Base-by-base conservation (phyloP, 2,329 filamentous ascomycete genomes). In the Calonectria naviculata region DNA sequence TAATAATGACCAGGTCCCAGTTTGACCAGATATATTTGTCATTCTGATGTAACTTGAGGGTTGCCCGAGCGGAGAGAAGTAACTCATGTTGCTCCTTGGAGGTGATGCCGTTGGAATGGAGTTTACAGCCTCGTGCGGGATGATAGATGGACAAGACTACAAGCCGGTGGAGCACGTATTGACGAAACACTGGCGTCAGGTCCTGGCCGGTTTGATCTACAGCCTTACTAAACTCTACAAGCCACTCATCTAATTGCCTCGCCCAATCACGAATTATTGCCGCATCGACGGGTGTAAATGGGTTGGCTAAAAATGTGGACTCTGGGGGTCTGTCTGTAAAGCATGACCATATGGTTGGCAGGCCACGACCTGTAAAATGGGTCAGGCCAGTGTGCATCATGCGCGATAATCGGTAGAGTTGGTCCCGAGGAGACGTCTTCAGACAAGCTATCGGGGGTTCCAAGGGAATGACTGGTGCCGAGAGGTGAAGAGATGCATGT, bases 381-480 rank as follows among this genome's bases (percentile, higher is more conserved):
- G 80, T 82, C 4, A 86, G 72, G 0, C 84, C 84, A 0, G 81
- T 84, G 62, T 86, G 83, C 84, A 86, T 85, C 83, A 86, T 85
- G 19, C 83, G 80, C 1, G 84, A 85, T 0, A 86, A 76, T 7
- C 81, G 78, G 46, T 85, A 84, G 4, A 85, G 80, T 24, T 84
- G 84, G 67, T 86, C 84, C 49, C 81, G 80, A 13, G 80, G 77
- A 0, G 83, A 82, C 4, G 80, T 81, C 42, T 83, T 82, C 8
- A 86, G 79, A 5, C 80, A 75, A 0, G 80, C 73, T 2, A 85
- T 75, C 1, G 84, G 84, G 1, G 84, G 80, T 38, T 82, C 80
- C 17, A 84, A 78, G 1, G 84, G 84, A 26, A 86, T 81, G 10
- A 84, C 80, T 0, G 84, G 84, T 36, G 81, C 85, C 0, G 83